A percentile compares a stretch with the other conserved stretches of the same genome.
Evolutionary conservation across 495 filamentous ascomycete species (phyloP).

Genomic region (Hypoxylon trugodes): DNA sequence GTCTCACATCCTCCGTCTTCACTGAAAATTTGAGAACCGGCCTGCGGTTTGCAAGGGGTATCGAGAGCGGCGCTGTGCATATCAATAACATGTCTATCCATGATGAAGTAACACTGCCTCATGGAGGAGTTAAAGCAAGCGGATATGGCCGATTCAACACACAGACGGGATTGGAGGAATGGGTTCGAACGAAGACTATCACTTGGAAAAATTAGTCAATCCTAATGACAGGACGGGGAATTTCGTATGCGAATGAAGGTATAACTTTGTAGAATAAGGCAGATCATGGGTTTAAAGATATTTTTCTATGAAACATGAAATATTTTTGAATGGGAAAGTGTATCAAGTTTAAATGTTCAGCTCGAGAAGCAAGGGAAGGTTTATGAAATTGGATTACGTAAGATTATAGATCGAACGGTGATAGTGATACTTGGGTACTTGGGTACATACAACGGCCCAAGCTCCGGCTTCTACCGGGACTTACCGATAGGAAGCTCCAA

Average conservation of each 20-base stretch:
- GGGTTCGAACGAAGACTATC: constrained; percentile 83
- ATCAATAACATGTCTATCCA: constrained; percentile 88
- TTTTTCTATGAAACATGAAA: no score
- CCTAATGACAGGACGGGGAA: background rate
- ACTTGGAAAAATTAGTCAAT: constrained; percentile 65
- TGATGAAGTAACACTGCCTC: constrained; percentile 80
- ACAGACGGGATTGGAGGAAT: constrained; percentile 69
- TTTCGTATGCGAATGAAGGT: background rate
- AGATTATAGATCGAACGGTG: background rate
- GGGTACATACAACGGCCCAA: background rate
- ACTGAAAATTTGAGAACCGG: constrained; percentile 79
- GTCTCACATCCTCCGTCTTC: constrained; percentile 87
- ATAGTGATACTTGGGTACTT: background rate
- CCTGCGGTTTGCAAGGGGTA: constrained; percentile 74
- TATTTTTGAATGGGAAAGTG: background rate
- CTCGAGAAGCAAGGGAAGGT: no score
- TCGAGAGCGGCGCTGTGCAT: constrained; percentile 87
- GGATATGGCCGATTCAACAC: constrained; percentile 76
- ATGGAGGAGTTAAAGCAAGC: constrained; percentile 86
- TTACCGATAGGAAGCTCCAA: constrained; percentile 11
- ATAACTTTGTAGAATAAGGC: no score
- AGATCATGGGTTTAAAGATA: no score
- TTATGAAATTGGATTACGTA: background rate
- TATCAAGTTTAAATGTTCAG: no score
- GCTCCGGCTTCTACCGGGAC: background rate